Evolutionary conservation across 139 green algal species (phyloP).

Genomic region (Helicosporidium sp.): DNA sequence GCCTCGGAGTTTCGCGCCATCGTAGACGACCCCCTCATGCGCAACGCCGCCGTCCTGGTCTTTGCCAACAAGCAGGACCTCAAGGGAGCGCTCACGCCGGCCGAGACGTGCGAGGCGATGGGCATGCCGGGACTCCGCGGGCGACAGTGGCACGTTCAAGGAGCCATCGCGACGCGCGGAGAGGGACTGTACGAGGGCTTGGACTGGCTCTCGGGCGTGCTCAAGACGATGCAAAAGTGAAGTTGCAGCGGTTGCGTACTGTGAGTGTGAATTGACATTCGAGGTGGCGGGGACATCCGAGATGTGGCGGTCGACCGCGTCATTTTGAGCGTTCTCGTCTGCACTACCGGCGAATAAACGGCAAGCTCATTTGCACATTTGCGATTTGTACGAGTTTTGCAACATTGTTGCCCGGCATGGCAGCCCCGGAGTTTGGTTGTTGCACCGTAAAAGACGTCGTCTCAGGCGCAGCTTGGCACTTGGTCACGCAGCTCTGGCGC

Average conservation of each 20-base stretch:
- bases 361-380: no score
- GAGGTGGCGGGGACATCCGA: no score
- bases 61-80: constrained; percentile 98
- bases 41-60: constrained; percentile 79
- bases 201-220: constrained; percentile 50
- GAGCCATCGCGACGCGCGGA: constrained; percentile 50
- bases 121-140: constrained; percentile 55
- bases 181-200: constrained; percentile 89
- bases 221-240: constrained; percentile 13
- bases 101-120: constrained; percentile 68
- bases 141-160: constrained; percentile 81
- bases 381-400: not conserved
- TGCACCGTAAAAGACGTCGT: no score
- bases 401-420: no score
- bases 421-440: no score
- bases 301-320: not conserved
- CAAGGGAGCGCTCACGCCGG: constrained; percentile 35
- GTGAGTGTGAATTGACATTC: no score
- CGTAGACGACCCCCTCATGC: constrained; percentile 79
- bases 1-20: constrained; percentile 79
- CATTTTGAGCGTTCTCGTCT: no score
- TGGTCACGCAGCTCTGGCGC: no score
- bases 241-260: no score
- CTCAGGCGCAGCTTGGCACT: no score
- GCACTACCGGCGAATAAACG: no score